Evolutionary conservation across 345 rosid species (phyloP).

Genomic region (Adansonia digitata): DNA sequence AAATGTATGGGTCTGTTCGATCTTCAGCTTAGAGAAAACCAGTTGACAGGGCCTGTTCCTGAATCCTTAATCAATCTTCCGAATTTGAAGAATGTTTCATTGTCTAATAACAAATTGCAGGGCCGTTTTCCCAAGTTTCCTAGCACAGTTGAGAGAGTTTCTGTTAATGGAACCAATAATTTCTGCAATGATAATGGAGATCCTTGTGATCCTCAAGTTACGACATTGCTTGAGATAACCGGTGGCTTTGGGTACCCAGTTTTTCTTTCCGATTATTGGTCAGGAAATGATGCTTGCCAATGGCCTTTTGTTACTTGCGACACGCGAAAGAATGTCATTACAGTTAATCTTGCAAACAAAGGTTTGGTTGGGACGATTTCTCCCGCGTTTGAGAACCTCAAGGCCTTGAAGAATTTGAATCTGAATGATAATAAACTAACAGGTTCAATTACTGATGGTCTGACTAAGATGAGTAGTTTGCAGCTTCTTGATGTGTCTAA

Average conservation of each 20-base stretch:
- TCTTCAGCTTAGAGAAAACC: constrained; percentile 71
- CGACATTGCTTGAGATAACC: constrained; percentile 52
- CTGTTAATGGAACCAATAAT: constrained; percentile 29
- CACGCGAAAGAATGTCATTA: constrained; percentile 26
- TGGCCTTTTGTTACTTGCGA: constrained; percentile 59
- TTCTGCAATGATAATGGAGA: constrained; percentile 39
- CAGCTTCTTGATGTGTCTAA: constrained; percentile 54
- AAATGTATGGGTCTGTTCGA: constrained; percentile 45
- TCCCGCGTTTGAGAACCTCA: constrained; percentile 50
- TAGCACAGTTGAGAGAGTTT: constrained; percentile 17
- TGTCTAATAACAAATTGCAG: constrained; percentile 65
- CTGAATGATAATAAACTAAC: constrained; percentile 59
- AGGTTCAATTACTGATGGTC: constrained; percentile 52
- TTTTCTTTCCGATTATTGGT: constrained; percentile 55
- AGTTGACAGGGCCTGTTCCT: constrained; percentile 63
- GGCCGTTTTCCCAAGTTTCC: constrained; percentile 54
- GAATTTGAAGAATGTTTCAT: constrained; percentile 36
- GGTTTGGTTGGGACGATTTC: constrained; percentile 55
- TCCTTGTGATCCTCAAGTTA: constrained; percentile 57
- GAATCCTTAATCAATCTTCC: constrained; percentile 31
- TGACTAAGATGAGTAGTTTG: constrained; percentile 44
- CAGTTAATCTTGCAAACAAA: constrained; percentile 44
- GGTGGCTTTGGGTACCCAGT: constrained; percentile 61
- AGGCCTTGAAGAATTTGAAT: constrained; percentile 39
- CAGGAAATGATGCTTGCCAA: constrained; percentile 61